phyloP scores from a whole-genome alignment of 73 alveolate genomes.

The Halteria grandinella region DNA sequence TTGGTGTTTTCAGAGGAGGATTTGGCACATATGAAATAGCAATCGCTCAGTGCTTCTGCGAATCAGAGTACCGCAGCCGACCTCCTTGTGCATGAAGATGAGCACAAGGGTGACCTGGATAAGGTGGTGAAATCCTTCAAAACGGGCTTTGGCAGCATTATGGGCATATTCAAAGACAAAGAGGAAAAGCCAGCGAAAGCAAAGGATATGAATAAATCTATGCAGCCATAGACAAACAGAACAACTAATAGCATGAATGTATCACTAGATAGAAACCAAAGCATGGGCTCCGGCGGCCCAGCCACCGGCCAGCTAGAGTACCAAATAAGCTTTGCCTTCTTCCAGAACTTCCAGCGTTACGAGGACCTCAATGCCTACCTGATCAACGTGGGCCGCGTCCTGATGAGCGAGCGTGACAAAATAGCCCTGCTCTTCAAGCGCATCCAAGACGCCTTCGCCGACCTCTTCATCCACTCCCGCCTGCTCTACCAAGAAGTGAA shows the following conservation, averaged over 20 bases:
- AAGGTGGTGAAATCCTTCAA: conserved; percentile 11
- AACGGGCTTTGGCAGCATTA: conserved; percentile 12
- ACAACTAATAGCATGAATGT: background rate
- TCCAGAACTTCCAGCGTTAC: background rate
- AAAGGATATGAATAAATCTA: background rate
- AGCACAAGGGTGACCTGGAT: background rate
- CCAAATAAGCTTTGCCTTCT: conserved; percentile 1
- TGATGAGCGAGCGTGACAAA: conserved; percentile 35
- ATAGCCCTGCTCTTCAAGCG: conserved; percentile 26
- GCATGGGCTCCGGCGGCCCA: background rate
- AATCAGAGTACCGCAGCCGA: background rate
- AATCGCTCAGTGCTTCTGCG: background rate
- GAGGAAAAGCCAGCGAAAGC: background rate
- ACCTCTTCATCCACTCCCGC: conserved; percentile 19
- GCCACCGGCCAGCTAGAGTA: background rate
- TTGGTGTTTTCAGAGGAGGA: conserved; percentile 24
- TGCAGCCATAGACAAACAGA: background rate
- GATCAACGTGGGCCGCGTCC: conserved; percentile 36
- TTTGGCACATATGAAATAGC: background rate
- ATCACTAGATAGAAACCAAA: background rate
- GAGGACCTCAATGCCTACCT: conserved; percentile 37
- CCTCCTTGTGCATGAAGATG: too few species aligned
- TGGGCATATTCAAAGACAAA: conserved; percentile 17
- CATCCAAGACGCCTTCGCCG: conserved; percentile 15
- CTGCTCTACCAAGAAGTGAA: conserved; percentile 3